Base-by-base conservation (phyloP, 345 rosid genomes). In the Pugionium cornutum region DNA sequence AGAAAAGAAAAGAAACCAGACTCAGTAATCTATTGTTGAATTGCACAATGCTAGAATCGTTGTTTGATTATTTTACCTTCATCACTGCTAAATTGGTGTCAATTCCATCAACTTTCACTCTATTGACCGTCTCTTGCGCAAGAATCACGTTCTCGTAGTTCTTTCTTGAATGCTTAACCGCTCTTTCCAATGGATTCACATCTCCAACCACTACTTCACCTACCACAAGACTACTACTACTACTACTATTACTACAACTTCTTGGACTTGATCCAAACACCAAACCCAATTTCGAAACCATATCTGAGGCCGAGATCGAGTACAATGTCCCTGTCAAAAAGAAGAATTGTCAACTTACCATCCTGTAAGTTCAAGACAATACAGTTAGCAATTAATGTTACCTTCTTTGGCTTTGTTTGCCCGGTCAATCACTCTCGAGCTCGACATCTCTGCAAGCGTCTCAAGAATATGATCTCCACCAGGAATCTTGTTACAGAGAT, bases 11-110 rank as follows among this genome's bases (percentile, higher is more conserved):
- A 53, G 9, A 39, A 25, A 58, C 53, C 25, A 7, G 10, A 41
- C 9, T 35, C 4, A 2, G 1, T 37, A 8, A 37, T 3, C 5
- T 31, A 4, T 45, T 31, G 35, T 5, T 7, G 43, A 46, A 41
- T 7, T 18, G 50, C 27, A 37, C 28, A 51, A 29, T 45, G 56
- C 3, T 18, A 30, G 7, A 37, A 26, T 54, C 29, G 40, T 46
- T 40, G 35, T 53, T 9, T 7, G 11, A 0, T 6, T 7, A 30
- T 28, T 41, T 31, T 84, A 94, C 99, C 99, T 94, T 91, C 99
- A 91, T 94, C 51, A 94, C 89, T 26, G 99, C 99, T 81, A 91
- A 37, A 78, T 94, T 94, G 77, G 96, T 86, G 69, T 91, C 97
- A 67, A 94, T 80, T 61, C 99, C 99, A 36, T 87, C 92, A 62